Evolutionary conservation across 2,329 filamentous ascomycete species (phyloP).

Genomic region (Ceratocystis eucalypticola): DNA sequence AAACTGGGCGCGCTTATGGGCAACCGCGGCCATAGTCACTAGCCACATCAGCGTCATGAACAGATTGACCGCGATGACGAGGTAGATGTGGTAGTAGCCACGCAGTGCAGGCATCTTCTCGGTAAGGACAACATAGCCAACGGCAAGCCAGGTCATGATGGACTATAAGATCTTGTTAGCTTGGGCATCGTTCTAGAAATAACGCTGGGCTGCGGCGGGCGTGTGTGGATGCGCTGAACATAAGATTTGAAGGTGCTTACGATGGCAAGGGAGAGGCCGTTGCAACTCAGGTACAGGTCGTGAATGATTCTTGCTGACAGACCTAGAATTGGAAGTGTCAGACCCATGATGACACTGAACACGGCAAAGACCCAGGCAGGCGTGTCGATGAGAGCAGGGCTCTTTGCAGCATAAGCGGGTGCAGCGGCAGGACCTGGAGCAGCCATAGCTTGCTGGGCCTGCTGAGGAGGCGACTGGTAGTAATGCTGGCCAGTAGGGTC

Average conservation of each 20-base stretch:
- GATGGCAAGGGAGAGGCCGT: conserved; percentile 31
- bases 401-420: background rate
- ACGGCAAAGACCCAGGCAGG: conserved; percentile 33
- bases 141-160: conserved; percentile 34
- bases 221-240: background rate
- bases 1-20: conserved; percentile 30
- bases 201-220: no score
- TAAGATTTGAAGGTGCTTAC: conserved; percentile 25
- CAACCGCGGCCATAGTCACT: conserved; percentile 30
- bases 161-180: conserved; percentile 24
- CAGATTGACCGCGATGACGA: conserved; percentile 32
- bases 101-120: conserved; percentile 29
- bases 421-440: background rate
- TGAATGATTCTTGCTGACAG: conserved; percentile 32
- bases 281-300: conserved; percentile 28
- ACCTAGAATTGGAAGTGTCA: conserved; percentile 33
- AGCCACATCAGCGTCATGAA: conserved; percentile 37
- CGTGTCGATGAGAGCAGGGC: conserved; percentile 25
- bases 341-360: conserved; percentile 30
- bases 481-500: conserved; percentile 13
- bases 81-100: conserved; percentile 32
- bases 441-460: background rate
- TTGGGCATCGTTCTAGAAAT: background rate
- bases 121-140: conserved; percentile 31
- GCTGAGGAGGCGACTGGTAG: conserved; percentile 13